Evolutionary conservation across 2,329 filamentous ascomycete genomes (phyloP).

Genomic region (Cladophialophora carrionii): DNA sequence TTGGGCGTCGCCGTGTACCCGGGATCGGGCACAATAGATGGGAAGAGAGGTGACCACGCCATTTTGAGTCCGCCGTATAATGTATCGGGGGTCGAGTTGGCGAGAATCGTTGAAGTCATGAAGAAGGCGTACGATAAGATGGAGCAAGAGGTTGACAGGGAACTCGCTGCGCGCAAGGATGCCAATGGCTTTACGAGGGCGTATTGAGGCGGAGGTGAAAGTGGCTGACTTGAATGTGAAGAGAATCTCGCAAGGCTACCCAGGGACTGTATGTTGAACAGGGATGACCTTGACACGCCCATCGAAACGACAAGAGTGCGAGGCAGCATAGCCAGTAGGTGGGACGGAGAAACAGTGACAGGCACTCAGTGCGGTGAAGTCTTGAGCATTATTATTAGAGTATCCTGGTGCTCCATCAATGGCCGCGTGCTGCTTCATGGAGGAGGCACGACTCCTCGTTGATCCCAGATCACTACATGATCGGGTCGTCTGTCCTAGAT

Average conservation of each 20-base stretch:
- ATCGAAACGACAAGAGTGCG: neutral
- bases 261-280: too few relatives aligned
- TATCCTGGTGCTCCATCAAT: conserved; percentile 13
- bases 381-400: conserved; percentile 23
- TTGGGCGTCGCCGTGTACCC: conserved; percentile 56
- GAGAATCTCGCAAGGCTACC: neutral
- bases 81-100: conserved; percentile 53
- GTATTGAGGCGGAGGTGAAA: neutral
- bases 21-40: conserved; percentile 56
- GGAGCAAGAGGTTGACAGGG: conserved; percentile 28
- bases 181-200: conserved; percentile 1
- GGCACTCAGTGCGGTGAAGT: neutral
- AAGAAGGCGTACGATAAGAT: conserved; percentile 41
- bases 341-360: neutral
- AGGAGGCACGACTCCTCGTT: neutral
- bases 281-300: neutral
- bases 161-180: neutral
- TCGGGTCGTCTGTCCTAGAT: conserved; percentile 1
- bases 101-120: conserved; percentile 56
- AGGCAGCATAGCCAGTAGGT: neutral
- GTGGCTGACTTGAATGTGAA: neutral
- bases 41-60: conserved; percentile 57
- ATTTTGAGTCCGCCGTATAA: conserved; percentile 60
- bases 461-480: conserved; percentile 2
- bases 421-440: conserved; percentile 9